Conservation (phyloP, 2,329 filamentous ascomycete species). For the Cryphonectria radicalis region DNA sequence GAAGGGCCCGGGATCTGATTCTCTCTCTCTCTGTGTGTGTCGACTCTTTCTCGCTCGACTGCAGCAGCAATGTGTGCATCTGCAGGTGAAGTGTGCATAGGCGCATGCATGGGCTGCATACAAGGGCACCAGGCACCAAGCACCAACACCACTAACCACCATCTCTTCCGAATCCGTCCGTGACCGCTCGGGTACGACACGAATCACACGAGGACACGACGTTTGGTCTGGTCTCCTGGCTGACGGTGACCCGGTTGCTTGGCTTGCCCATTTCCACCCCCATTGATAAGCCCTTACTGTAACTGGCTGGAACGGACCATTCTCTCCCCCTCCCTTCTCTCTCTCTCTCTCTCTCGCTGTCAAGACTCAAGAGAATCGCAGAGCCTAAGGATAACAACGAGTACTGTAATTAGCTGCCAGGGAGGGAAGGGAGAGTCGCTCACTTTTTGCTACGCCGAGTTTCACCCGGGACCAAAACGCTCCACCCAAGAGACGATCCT, state of each 20-base stretch:
- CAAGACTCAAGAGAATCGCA: not conserved
- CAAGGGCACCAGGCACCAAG: not conserved
- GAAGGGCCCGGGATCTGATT: not conserved
- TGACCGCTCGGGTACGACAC: conserved; percentile 13
- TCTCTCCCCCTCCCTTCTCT: not conserved
- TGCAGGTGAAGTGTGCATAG: not conserved
- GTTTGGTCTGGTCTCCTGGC: not conserved
- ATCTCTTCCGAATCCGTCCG: conserved; percentile 2
- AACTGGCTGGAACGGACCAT: not conserved
- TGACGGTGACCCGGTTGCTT: not conserved
- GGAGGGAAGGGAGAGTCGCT: not conserved
- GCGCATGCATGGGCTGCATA: not conserved
- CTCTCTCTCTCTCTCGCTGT: not conserved
- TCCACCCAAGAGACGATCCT: conserved; percentile 1
- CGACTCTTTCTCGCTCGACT: not conserved
- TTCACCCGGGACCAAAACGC: not conserved
- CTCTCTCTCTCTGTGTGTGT: too few species aligned
- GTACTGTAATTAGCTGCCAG: not conserved
- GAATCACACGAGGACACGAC: conserved; percentile 26
- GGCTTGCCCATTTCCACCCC: not conserved
- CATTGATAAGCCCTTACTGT: not conserved
- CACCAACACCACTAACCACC: not conserved
- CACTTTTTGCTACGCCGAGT: not conserved
- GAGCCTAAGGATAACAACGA: not conserved
- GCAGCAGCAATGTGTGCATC: not conserved